Evolutionary conservation across 1,284 basidiomycete species (phyloP).

Genomic region (Pulchroboletus neoregius): DNA sequence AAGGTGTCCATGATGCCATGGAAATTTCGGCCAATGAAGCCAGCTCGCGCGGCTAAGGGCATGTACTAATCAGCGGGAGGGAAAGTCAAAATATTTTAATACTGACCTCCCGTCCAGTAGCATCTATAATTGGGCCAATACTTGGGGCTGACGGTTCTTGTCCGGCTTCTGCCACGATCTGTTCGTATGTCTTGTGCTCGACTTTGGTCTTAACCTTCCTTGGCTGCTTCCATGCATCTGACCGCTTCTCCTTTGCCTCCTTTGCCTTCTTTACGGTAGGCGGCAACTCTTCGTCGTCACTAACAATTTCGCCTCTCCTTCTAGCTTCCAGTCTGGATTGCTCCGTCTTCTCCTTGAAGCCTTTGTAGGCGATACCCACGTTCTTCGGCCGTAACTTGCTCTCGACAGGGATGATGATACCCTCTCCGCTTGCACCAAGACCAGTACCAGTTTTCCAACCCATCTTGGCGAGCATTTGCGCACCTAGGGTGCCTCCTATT

Average conservation of each 20-base stretch:
- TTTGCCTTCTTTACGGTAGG: constrained; percentile 48
- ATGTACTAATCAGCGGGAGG: constrained; percentile 13
- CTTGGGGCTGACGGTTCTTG: constrained; percentile 52
- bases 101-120: constrained; percentile 85
- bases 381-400: constrained; percentile 78
- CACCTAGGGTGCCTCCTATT: constrained; percentile 73
- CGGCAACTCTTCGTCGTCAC: constrained; percentile 65
- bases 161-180: constrained; percentile 84
- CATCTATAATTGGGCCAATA: constrained; percentile 87
- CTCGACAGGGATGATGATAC: constrained; percentile 87
- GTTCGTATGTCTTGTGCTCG: constrained; percentile 93
- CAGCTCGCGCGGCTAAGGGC: constrained; percentile 71
- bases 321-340: constrained; percentile 84
- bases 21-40: constrained; percentile 78
- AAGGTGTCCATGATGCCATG: constrained; percentile 78
- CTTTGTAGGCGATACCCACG: constrained; percentile 83
- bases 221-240: constrained; percentile 77
- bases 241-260: constrained; percentile 53
- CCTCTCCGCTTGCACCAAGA: constrained; percentile 74
- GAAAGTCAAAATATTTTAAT: constrained; percentile 1
- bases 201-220: constrained; percentile 81
- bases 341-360: constrained; percentile 84
- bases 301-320: constrained; percentile 68
- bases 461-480: constrained; percentile 89
- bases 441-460: constrained; percentile 88